A percentile compares a stretch with the other conserved stretches of the same genome.
These are phyloP conservation scores for Neurospora hispaniola DNA, from an alignment of 495 filamentous ascomycete species.

Conservation along the genomic window DNA sequence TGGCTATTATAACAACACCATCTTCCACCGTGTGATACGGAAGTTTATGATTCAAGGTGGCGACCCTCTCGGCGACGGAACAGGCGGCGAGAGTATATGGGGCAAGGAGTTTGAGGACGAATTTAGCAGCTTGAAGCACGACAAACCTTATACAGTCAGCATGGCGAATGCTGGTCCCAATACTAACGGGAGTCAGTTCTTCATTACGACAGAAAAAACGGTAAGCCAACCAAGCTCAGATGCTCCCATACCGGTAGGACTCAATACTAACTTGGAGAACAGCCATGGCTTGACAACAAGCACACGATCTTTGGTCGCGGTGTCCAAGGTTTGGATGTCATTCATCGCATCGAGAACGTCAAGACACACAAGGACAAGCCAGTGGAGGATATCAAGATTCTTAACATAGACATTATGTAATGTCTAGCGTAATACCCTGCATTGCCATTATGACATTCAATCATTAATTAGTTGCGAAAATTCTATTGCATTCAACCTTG, in stretches of 20 bases:
- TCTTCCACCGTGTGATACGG: conserved; percentile 93
- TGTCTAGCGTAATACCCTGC: neutral
- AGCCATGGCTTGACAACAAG: conserved; percentile 90
- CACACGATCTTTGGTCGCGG: conserved; percentile 94
- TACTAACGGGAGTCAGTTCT: conserved; percentile 79
- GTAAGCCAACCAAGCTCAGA: conserved; percentile 18
- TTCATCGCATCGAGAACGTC: conserved; percentile 90
- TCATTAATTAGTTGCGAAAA: neutral
- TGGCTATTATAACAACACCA: conserved; percentile 93
- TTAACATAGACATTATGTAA: conserved; percentile 58
- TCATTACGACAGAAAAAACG: conserved; percentile 95
- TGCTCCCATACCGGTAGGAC: neutral
- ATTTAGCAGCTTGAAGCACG: conserved; percentile 81
- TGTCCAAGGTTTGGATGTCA: conserved; percentile 83
- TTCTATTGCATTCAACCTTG: neutral
- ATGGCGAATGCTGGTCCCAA: conserved; percentile 96
- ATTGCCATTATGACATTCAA: neutral
- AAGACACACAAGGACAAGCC: conserved; percentile 94
- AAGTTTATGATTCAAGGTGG: conserved; percentile 98
- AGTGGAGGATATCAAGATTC: conserved; percentile 92
- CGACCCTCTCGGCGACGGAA: conserved; percentile 90
- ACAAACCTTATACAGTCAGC: conserved; percentile 89
- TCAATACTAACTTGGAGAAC: conserved; percentile 4
- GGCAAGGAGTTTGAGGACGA: conserved; percentile 93
- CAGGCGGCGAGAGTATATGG: conserved; percentile 95